These are phyloP conservation scores for Sarocladium kiliense DNA, from an alignment of 2,329 filamentous ascomycete species.

Conservation along the genomic window DNA sequence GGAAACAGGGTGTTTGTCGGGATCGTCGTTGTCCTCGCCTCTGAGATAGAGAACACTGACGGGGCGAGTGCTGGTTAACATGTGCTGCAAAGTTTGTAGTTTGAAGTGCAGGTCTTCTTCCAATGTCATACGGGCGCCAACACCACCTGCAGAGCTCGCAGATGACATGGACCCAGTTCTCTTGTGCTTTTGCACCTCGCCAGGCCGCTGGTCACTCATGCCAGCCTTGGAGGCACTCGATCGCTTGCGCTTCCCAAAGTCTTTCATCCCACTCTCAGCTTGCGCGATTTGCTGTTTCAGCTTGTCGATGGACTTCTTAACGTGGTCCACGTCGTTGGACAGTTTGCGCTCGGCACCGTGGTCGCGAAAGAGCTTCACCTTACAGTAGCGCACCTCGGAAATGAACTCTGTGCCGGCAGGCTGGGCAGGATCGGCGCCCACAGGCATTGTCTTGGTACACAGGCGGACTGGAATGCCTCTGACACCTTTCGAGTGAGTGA, in stretches of 20 bases:
- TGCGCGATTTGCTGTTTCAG: constrained; percentile 90
- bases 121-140: constrained; percentile 40
- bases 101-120: constrained; percentile 78
- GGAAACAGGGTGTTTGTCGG: constrained; percentile 71
- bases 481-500: constrained; percentile 97
- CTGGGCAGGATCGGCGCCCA: constrained; percentile 44
- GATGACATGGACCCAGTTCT: constrained; percentile 95
- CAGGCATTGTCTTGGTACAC: constrained; percentile 79
- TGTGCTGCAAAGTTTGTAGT: constrained; percentile 73
- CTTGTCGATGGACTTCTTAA: constrained; percentile 96
- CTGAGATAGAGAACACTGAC: constrained; percentile 74
- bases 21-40: constrained; percentile 73
- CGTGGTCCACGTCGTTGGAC: constrained; percentile 88
- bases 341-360: constrained; percentile 94
- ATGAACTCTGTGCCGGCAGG: constrained; percentile 38
- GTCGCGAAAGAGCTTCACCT: constrained; percentile 94
- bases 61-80: constrained; percentile 80
- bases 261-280: constrained; percentile 61
- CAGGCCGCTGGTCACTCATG: constrained; percentile 53
- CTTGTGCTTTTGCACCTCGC: constrained; percentile 88
- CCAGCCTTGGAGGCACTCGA: constrained; percentile 41
- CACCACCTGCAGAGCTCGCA: constrained; percentile 49
- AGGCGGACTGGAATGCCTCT: constrained; percentile 94
- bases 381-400: constrained; percentile 84
- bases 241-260: constrained; percentile 61